phyloP scores from a whole-genome alignment of 2,329 filamentous ascomycete genomes.

The Aspergillus piperis region DNA sequence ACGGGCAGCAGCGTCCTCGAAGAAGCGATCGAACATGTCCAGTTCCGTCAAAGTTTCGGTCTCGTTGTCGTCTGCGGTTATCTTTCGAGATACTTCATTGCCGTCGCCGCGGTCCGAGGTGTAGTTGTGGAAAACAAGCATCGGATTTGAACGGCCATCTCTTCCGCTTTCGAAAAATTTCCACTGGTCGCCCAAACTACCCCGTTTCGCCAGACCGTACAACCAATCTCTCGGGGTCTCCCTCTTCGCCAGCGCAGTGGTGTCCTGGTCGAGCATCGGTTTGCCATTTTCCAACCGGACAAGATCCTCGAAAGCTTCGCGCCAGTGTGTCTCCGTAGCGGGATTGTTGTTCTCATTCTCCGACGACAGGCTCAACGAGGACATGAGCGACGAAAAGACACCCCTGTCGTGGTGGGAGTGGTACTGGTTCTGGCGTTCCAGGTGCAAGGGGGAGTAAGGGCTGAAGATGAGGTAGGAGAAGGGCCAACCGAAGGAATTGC shows the following conservation, averaged over 20 bases:
- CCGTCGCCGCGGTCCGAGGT: conserved; percentile 12
- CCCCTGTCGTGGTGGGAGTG: conserved; percentile 29
- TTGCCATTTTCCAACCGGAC: conserved; percentile 51
- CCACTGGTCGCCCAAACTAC: conserved; percentile 46
- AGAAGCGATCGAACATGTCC: conserved; percentile 55
- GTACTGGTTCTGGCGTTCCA: conserved; percentile 50
- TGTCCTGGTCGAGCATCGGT: conserved; percentile 41
- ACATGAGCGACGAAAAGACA: conserved; percentile 38
- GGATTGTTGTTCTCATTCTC: conserved; percentile 27
- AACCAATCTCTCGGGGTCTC: conserved; percentile 45
- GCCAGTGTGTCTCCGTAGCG: conserved; percentile 49
- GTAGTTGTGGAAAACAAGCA: conserved; percentile 25
- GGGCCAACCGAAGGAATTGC: conserved; percentile 42
- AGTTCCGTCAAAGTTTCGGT: conserved; percentile 50
- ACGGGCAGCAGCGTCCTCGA: conserved; percentile 39
- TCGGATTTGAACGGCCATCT: conserved; percentile 27
- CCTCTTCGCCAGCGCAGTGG: conserved; percentile 23
- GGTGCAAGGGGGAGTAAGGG: conserved; percentile 57
- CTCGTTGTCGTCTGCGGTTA: conserved; percentile 32
- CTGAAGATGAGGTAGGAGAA: conserved; percentile 49
- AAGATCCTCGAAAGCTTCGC: conserved; percentile 62
- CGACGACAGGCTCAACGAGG: conserved; percentile 32
- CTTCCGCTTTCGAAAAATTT: conserved; percentile 25
- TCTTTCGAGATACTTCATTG: conserved; percentile 12
- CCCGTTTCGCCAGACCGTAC: conserved; percentile 41